Evolutionary conservation across 805 yeast species (phyloP).

Genomic region (Lachancea sp.): DNA sequence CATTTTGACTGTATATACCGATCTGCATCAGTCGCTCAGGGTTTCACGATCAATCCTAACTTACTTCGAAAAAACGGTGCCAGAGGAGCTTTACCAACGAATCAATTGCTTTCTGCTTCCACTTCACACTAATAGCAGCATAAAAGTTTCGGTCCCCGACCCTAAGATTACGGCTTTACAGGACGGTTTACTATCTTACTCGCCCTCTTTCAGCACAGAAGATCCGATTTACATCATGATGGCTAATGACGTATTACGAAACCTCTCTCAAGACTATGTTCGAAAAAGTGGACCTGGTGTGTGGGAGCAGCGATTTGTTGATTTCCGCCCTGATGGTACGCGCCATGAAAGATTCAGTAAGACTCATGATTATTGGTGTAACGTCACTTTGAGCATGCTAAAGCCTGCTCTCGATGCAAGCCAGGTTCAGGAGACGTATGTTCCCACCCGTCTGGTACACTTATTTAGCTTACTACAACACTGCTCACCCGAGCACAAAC

Average conservation of each 20-base stretch:
- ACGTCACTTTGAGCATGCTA: slow-evolving; percentile 12
- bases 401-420: not conserved
- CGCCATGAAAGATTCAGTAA: slow-evolving; percentile 11
- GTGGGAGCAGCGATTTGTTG: slow-evolving; percentile 28
- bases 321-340: slow-evolving; percentile 10
- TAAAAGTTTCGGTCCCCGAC: slow-evolving; percentile 1
- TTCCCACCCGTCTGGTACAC: slow-evolving; percentile 27
- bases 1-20: slow-evolving; percentile 25
- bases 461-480: slow-evolving; percentile 20
- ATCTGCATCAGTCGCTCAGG: slow-evolving; percentile 21
- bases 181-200: slow-evolving; percentile 7
- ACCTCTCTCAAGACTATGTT: slow-evolving; percentile 27
- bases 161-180: slow-evolving; percentile 6
- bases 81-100: slow-evolving; percentile 21
- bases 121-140: slow-evolving; percentile 15
- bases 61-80: slow-evolving; percentile 16
- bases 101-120: slow-evolving; percentile 27
- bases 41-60: slow-evolving; percentile 17
- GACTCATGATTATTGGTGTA: slow-evolving; percentile 24
- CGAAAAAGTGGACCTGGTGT: not conserved
- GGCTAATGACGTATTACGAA: slow-evolving; percentile 26
- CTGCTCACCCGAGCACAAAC: slow-evolving; percentile 23
- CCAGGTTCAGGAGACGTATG: slow-evolving; percentile 11
- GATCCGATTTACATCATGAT: slow-evolving; percentile 29
- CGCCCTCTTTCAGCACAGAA: slow-evolving; percentile 14